A percentile compares a stretch with the other conserved stretches of the same genome.
Evolutionary conservation across 2,329 filamentous ascomycete genomes (phyloP).

Genomic region (Cytospora leucostoma): DNA sequence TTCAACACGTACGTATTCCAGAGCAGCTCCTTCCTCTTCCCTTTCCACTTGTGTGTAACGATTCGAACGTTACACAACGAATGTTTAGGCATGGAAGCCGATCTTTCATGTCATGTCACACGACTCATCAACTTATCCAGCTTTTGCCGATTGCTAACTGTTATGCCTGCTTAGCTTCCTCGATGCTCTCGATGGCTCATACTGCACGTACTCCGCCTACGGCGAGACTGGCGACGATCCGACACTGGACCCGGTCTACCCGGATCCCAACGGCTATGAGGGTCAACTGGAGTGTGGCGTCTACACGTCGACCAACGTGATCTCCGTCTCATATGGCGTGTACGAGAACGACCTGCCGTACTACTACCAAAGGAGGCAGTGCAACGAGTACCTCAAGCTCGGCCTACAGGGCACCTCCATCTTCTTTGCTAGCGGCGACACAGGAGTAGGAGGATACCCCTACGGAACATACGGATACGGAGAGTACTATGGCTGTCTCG

Average conservation of each 20-base stretch:
- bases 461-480: conserved; percentile 34
- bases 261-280: conserved; percentile 51
- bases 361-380: conserved; percentile 55
- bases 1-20: conserved; percentile 8
- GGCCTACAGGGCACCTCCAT: conserved; percentile 51
- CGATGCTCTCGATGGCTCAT: conserved; percentile 52
- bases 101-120: not conserved
- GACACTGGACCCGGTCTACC: conserved; percentile 51
- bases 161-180: conserved; percentile 44
- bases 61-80: not conserved
- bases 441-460: conserved; percentile 41
- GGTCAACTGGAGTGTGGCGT: conserved; percentile 41
- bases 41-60: not conserved
- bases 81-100: not conserved
- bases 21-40: not conserved
- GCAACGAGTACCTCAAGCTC: conserved; percentile 55
- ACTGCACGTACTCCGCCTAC: conserved; percentile 50
- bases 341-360: conserved; percentile 55
- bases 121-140: not conserved
- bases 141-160: conserved; percentile 10
- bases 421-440: conserved; percentile 51
- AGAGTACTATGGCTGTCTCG: conserved; percentile 39
- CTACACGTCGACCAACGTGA: conserved; percentile 55
- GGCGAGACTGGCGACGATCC: conserved; percentile 48
- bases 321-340: conserved; percentile 58